A percentile compares a stretch with the other conserved stretches of the same genome.
phyloP scores from a whole-genome alignment of 108 stramenopile species.

The Cyclotella baltica region DNA sequence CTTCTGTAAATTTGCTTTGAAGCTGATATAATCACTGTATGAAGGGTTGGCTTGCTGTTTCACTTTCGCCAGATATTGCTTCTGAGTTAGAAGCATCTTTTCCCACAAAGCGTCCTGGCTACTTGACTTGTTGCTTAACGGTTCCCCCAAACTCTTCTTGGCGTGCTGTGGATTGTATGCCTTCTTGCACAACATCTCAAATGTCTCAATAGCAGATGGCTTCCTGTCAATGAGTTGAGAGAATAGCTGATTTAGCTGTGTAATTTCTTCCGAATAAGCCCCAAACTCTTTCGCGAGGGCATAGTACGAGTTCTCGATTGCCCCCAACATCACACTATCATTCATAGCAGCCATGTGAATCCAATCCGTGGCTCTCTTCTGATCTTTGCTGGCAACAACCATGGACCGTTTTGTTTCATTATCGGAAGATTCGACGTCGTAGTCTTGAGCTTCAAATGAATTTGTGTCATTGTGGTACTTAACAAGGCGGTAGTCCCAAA shows the following conservation, averaged over 20 bases:
- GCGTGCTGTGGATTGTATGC: slow-evolving; percentile 1
- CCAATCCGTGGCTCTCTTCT: not conserved
- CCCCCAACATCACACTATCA: slow-evolving; percentile 12
- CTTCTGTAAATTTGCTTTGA: not conserved
- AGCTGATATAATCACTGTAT: not conserved
- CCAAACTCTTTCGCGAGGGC: slow-evolving; percentile 14
- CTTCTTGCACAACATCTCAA: slow-evolving; percentile 11
- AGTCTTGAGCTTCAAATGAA: not conserved
- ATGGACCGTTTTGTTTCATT: not conserved
- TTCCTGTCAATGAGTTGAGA: slow-evolving; percentile 3
- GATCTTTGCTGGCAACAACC: not conserved
- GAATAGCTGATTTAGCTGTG: not conserved
- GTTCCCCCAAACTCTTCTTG: not conserved
- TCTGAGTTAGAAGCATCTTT: not conserved
- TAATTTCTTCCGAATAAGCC: too few relatives aligned
- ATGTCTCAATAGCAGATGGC: not conserved
- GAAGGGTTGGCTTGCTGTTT: not conserved
- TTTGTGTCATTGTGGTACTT: not conserved
- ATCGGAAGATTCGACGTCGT: slow-evolving; percentile 1
- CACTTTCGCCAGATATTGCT: not conserved
- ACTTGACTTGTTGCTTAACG: not conserved
- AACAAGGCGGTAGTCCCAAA: slow-evolving; percentile 2
- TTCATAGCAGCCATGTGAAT: slow-evolving; percentile 5
- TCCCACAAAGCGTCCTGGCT: slow-evolving; percentile 1
- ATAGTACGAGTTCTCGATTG: slow-evolving; percentile 8